Percentiles rank a stretch among this genome's conserved stretches.
Conservation (phyloP, 139 green algal genomes). For the Eudorina sp. region DNA sequence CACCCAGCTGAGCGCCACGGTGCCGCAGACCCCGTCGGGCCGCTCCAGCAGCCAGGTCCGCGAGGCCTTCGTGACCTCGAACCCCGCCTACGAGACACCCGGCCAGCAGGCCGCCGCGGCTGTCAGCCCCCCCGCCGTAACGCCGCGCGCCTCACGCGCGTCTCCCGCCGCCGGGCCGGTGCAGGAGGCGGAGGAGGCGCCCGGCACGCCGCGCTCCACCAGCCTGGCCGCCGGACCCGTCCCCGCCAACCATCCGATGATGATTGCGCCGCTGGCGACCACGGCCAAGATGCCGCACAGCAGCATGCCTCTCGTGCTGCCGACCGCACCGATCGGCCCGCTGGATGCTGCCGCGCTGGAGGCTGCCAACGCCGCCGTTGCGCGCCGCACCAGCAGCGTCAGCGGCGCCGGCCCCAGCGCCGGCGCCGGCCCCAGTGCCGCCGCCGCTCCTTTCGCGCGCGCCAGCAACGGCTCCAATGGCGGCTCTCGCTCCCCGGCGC, state of each 20-base stretch:
- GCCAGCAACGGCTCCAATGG: not conserved
- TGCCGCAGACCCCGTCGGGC: not conserved
- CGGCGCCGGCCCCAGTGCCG: not conserved
- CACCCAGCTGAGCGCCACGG: not conserved
- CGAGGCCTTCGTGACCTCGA: conserved; percentile 13
- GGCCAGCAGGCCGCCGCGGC: not conserved
- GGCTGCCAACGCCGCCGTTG: not conserved
- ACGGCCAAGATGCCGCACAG: not conserved
- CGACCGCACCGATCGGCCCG: not conserved
- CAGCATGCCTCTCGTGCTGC: not conserved
- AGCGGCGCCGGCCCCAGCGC: not conserved
- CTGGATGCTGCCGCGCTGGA: not conserved
- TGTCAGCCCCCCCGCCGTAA: not conserved
- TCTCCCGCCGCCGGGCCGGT: not conserved
- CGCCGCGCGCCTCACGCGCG: not conserved
- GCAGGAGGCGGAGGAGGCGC: not conserved
- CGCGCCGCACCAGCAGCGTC: not conserved
- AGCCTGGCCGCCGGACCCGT: not conserved
- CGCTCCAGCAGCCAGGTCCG: not conserved
- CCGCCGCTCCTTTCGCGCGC: not conserved
- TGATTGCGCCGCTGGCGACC: not conserved
- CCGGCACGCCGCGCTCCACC: not conserved
- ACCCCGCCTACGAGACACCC: conserved; percentile 24
- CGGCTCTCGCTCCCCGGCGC: not conserved
- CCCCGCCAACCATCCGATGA: not conserved